These are phyloP conservation scores for Dryas octopetala DNA, from an alignment of 306 rosid species.

Conservation along the genomic window DNA sequence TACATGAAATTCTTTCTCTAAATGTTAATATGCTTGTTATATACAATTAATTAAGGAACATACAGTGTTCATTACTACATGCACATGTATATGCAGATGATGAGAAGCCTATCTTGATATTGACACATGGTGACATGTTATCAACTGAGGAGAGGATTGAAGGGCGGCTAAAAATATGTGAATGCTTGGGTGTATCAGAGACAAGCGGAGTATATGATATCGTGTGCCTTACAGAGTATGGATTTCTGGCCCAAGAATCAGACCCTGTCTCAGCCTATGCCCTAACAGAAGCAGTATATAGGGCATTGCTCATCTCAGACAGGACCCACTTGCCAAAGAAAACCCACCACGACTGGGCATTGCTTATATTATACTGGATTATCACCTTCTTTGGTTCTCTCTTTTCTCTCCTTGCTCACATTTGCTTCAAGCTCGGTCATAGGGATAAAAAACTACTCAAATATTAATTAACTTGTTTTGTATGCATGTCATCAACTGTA, in stretches of 20 bases:
- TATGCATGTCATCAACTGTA: too few species aligned
- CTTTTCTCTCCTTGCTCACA: constrained; percentile 35
- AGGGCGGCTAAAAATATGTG: constrained; percentile 37
- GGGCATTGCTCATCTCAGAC: constrained; percentile 41
- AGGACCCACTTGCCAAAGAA: constrained; percentile 37
- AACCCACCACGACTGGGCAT: constrained; percentile 28
- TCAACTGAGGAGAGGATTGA: constrained; percentile 48
- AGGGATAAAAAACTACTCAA: constrained; percentile 7
- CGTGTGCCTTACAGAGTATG: constrained; percentile 42
- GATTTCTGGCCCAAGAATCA: constrained; percentile 43
- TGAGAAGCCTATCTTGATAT: constrained; percentile 41
- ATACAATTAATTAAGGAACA: too few species aligned
- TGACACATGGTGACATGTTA: constrained; percentile 51
- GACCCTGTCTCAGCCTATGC: constrained; percentile 47
- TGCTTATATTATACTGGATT: constrained; percentile 25
- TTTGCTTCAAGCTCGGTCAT: constrained; percentile 34
- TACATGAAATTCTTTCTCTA: too few species aligned
- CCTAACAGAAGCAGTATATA: constrained; percentile 39
- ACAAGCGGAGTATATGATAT: constrained; percentile 43
- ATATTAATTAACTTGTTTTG: too few species aligned
- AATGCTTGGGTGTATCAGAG: constrained; percentile 36
- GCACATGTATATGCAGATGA: constrained; percentile 29
- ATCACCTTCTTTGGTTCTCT: constrained; percentile 35
- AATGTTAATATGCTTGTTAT: too few species aligned
- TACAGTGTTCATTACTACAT: neutral